Conservation (phyloP, 345 rosid genomes). For the Microthlaspi erraticum region DNA sequence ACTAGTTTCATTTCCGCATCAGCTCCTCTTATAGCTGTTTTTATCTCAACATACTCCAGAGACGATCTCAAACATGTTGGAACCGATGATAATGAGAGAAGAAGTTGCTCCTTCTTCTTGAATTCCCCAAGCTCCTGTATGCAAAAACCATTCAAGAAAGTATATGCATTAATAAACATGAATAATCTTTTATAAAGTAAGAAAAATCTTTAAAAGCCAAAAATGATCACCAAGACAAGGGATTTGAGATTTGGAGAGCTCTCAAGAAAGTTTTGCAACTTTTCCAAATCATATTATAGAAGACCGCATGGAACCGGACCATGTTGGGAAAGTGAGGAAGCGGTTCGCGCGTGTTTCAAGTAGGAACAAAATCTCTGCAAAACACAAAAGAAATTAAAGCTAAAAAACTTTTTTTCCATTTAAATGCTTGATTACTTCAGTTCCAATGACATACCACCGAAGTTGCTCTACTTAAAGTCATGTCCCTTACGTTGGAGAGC, state of each 20-base stretch:
- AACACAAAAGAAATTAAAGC: not conserved
- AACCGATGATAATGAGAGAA: not conserved
- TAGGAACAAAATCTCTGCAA: not conserved
- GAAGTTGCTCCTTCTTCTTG: no score
- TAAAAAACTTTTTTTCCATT: no score
- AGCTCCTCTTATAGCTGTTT: not conserved
- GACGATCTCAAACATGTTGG: constrained; percentile 1
- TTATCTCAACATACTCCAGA: not conserved
- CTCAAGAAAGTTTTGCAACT: constrained; percentile 2
- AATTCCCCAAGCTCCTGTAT: no score
- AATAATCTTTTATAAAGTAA: no score
- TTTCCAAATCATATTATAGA: not conserved
- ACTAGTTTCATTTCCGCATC: not conserved
- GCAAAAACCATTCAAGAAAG: no score
- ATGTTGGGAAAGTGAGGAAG: not conserved
- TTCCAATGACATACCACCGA: not conserved
- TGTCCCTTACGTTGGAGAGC: not conserved
- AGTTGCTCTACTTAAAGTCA: not conserved
- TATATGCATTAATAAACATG: no score
- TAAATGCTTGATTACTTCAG: no score
- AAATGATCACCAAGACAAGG: not conserved
- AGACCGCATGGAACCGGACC: not conserved
- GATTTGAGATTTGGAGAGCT: constrained; percentile 22
- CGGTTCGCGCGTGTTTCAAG: not conserved
- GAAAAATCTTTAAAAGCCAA: no score